These are phyloP conservation scores for Aspergillus texensis DNA, from an alignment of 2,329 filamentous ascomycete species.

Conservation along the genomic window DNA sequence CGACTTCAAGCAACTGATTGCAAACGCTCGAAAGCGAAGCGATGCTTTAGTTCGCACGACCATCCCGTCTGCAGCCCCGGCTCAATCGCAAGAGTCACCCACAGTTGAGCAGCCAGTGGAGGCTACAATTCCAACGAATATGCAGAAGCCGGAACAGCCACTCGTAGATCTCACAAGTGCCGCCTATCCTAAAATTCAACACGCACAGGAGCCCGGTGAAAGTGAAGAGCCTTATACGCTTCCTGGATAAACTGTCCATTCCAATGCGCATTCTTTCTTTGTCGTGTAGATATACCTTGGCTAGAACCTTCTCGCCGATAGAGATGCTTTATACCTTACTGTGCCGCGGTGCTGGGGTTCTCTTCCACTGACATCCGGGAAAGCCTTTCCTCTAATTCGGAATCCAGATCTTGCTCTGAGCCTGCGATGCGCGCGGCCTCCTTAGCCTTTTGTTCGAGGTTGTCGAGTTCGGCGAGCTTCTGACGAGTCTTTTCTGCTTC, in stretches of 20 bases:
- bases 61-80: constrained; percentile 20
- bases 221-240: constrained; percentile 9
- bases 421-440: constrained; percentile 39
- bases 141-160: constrained; percentile 1
- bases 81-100: constrained; percentile 9
- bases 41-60: constrained; percentile 32
- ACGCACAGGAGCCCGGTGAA: constrained; percentile 11
- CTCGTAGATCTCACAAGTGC: constrained; percentile 7
- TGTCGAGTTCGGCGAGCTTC: constrained; percentile 53
- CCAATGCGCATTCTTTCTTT: neutral
- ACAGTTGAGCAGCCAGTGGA: constrained; percentile 6
- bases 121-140: constrained; percentile 1
- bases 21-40: constrained; percentile 65
- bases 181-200: neutral
- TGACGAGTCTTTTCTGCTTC: constrained; percentile 53
- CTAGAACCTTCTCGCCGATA: neutral
- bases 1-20: constrained; percentile 80
- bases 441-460: constrained; percentile 45
- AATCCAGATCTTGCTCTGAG: constrained; percentile 31
- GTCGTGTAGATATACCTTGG: neutral
- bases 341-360: constrained; percentile 23
- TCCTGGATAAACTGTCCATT: constrained; percentile 2
- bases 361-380: constrained; percentile 47
- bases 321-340: constrained; percentile 15
- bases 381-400: constrained; percentile 39